Conservation (phyloP, 352 stramenopile genomes). For the Phytopythium oedochilum region DNA sequence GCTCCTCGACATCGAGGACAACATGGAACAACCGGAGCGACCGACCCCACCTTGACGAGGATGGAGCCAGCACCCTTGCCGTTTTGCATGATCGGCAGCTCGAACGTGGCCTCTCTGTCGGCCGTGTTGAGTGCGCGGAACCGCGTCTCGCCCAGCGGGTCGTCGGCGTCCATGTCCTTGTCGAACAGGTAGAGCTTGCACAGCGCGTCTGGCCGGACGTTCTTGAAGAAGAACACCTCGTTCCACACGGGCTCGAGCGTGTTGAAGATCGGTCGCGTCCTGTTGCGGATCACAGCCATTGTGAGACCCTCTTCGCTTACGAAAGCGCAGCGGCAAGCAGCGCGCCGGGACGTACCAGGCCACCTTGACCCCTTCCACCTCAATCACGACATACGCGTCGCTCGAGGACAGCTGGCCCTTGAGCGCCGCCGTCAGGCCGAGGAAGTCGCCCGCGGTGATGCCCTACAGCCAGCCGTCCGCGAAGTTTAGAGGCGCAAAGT, state of each 20-base stretch:
- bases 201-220: conserved; percentile 19
- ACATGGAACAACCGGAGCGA: too few relatives aligned
- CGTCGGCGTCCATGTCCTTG: conserved; percentile 26
- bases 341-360: conserved; percentile 13
- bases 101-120: conserved; percentile 18
- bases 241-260: conserved; percentile 26
- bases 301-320: too few relatives aligned
- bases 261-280: conserved; percentile 21
- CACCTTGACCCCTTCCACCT: conserved; percentile 24
- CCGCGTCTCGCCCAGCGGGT: conserved; percentile 26
- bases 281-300: neutral
- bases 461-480: conserved; percentile 1
- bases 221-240: conserved; percentile 31
- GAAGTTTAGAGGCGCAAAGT: neutral
- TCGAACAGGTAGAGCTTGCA: conserved; percentile 31
- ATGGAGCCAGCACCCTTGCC: conserved; percentile 23
- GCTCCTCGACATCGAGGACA: too few relatives aligned
- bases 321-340: neutral
- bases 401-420: conserved; percentile 26
- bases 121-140: conserved; percentile 26
- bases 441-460: conserved; percentile 26
- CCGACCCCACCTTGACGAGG: conserved; percentile 27
- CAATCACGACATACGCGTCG: conserved; percentile 31
- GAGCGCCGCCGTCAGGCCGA: conserved; percentile 19
- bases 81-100: conserved; percentile 17